Conservation (phyloP, 148 eudicot species). For the Rhododendron ferrugineum region DNA sequence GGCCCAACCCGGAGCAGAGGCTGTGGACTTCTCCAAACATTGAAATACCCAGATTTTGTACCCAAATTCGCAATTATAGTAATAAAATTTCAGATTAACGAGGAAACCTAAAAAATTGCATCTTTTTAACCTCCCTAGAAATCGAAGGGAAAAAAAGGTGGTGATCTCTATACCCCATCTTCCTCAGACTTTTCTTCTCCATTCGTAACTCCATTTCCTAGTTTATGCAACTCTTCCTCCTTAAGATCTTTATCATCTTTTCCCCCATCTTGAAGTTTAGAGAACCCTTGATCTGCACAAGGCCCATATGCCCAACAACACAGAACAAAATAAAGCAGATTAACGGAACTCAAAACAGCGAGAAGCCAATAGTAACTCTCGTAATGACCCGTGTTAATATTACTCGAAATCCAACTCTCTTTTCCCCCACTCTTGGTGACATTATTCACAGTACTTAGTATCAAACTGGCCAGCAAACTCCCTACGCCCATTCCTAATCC, state of each 20-base stretch:
- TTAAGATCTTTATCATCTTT: constrained; percentile 4
- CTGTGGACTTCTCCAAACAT: neutral
- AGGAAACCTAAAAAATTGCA: neutral
- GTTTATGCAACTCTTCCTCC: constrained; percentile 27
- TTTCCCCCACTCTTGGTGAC: constrained; percentile 40
- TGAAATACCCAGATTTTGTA: too few species aligned
- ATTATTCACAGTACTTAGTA: constrained; percentile 41
- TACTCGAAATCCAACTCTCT: constrained; percentile 57
- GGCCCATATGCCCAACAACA: constrained; percentile 84
- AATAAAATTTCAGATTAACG: too few species aligned
- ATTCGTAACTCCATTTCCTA: constrained; percentile 3
- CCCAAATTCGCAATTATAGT: too few species aligned
- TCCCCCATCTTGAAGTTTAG: constrained; percentile 17
- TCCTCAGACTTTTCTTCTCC: constrained; percentile 16
- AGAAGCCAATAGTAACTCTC: constrained; percentile 76
- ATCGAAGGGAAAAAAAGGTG: neutral
- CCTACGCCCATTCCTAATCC: constrained; percentile 66
- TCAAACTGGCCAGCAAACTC: constrained; percentile 49
- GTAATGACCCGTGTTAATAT: constrained; percentile 68
- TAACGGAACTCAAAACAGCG: constrained; percentile 48
- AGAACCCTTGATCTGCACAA: constrained; percentile 18
- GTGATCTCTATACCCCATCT: neutral
- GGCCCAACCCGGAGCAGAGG: too few species aligned
- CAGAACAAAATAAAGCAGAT: constrained; percentile 46
- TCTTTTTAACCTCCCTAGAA: neutral